These are phyloP conservation scores for Coemansia sp. DNA, from an alignment of 192 early-diverging fungal species.

Conservation along the genomic window DNA sequence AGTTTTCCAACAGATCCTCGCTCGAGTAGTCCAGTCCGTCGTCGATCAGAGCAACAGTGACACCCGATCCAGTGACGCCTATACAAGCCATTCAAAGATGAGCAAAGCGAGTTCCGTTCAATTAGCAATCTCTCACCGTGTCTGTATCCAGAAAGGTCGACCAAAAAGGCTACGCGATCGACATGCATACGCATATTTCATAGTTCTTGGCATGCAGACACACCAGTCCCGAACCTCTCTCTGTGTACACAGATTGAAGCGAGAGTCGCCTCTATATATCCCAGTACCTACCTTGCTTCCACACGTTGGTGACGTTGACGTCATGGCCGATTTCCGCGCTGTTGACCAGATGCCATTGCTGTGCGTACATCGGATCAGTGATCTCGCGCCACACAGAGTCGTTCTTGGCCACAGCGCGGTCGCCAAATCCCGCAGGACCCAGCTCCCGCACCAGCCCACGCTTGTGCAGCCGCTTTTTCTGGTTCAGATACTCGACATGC, in stretches of 20 bases:
- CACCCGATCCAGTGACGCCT: constrained; percentile 78
- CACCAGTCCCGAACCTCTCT: too few relatives aligned
- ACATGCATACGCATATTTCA: too few relatives aligned
- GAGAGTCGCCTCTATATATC: too few relatives aligned
- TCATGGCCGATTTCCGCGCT: constrained; percentile 63
- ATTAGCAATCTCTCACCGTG: too few relatives aligned
- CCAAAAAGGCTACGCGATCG: too few relatives aligned
- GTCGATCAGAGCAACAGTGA: constrained; percentile 89
- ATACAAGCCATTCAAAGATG: too few relatives aligned
- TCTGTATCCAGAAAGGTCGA: too few relatives aligned
- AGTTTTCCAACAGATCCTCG: constrained; percentile 82
- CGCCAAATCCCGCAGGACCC: constrained; percentile 9
- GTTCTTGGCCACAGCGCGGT: not conserved
- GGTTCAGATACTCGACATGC: constrained; percentile 11
- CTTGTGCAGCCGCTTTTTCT: constrained; percentile 28
- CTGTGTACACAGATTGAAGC: too few relatives aligned
- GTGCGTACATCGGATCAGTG: constrained; percentile 37
- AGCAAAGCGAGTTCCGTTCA: too few relatives aligned
- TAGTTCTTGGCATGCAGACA: too few relatives aligned
- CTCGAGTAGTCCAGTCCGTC: constrained; percentile 89
- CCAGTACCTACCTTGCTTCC: constrained; percentile 67
- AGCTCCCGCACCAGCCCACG: constrained; percentile 7
- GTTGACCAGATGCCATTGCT: constrained; percentile 59
- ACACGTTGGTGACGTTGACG: constrained; percentile 90
- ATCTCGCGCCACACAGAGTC: constrained; percentile 30